phyloP scores from a whole-genome alignment of 1,284 basidiomycete genomes.

The Thelephora terrestris region DNA sequence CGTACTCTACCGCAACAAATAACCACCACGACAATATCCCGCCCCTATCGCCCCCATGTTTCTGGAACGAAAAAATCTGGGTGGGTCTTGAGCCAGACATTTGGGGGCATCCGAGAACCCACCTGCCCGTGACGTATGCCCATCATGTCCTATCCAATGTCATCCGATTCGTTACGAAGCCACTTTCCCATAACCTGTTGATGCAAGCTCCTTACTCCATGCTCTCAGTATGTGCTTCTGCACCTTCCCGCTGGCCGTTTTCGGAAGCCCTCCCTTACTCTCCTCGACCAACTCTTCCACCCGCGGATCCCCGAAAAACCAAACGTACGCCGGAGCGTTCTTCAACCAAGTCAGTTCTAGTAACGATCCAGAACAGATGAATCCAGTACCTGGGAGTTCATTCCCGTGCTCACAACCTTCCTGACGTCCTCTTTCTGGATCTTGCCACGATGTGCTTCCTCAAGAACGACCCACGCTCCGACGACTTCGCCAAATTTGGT shows the following conservation, averaged over 20 bases:
- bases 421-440: slow-evolving; percentile 37
- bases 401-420: slow-evolving; percentile 38
- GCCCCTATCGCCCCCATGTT: too few species aligned
- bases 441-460: slow-evolving; percentile 26
- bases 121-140: too few species aligned
- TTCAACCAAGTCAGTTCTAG: slow-evolving; percentile 17
- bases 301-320: slow-evolving; percentile 56
- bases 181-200: slow-evolving; percentile 22
- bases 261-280: slow-evolving; percentile 38
- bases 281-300: neutral
- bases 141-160: too few species aligned
- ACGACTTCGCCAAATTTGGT: slow-evolving; percentile 66
- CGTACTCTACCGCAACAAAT: too few species aligned
- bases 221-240: slow-evolving; percentile 65
- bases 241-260: slow-evolving; percentile 84
- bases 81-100: too few species aligned
- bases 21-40: too few species aligned
- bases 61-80: too few species aligned
- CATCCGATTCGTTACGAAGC: too few species aligned
- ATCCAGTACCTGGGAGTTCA: slow-evolving; percentile 65
- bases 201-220: slow-evolving; percentile 42
- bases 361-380: neutral
- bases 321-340: slow-evolving; percentile 76
- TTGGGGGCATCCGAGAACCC: too few species aligned
- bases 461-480: slow-evolving; percentile 62